These are phyloP conservation scores for Mitragyna speciosa DNA, from an alignment of 257 asterid genomes.

Conservation along the genomic window DNA sequence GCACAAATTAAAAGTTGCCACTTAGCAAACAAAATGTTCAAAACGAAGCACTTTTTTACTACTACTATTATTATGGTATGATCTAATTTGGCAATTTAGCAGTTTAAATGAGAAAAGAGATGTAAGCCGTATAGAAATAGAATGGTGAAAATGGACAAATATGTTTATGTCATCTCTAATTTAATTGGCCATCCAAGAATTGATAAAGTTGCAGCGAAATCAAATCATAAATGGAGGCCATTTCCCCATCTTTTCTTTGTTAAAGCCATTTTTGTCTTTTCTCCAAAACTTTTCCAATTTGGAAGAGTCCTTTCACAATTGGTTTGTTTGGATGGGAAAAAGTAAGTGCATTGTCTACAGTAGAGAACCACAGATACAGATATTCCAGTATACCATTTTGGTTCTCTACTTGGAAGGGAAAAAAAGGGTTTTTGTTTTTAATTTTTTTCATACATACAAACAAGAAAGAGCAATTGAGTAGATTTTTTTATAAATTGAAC, in stretches of 20 bases:
- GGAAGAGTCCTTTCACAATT: neutral
- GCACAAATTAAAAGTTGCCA: conserved; percentile 5
- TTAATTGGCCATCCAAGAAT: conserved; percentile 15
- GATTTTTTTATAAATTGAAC: neutral
- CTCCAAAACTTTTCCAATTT: neutral
- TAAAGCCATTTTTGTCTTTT: neutral
- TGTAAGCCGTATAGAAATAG: neutral
- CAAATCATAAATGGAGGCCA: conserved; percentile 1
- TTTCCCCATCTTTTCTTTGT: neutral
- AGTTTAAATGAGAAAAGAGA: neutral
- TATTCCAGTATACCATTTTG: neutral
- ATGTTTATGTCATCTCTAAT: conserved; percentile 8
- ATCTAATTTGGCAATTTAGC: neutral
- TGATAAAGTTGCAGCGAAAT: conserved; percentile 4
- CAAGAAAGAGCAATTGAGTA: neutral
- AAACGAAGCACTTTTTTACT: neutral
- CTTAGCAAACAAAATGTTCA: neutral
- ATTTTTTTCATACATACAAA: neutral
- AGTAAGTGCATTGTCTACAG: neutral
- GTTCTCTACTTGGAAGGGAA: neutral
- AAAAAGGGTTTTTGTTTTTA: neutral
- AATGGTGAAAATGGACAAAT: neutral
- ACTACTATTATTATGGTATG: neutral
- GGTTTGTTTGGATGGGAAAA: neutral
- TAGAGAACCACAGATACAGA: neutral